Base-by-base conservation (phyloP, 192 early-diverging fungal genomes). In the Dissophora globulifera region DNA sequence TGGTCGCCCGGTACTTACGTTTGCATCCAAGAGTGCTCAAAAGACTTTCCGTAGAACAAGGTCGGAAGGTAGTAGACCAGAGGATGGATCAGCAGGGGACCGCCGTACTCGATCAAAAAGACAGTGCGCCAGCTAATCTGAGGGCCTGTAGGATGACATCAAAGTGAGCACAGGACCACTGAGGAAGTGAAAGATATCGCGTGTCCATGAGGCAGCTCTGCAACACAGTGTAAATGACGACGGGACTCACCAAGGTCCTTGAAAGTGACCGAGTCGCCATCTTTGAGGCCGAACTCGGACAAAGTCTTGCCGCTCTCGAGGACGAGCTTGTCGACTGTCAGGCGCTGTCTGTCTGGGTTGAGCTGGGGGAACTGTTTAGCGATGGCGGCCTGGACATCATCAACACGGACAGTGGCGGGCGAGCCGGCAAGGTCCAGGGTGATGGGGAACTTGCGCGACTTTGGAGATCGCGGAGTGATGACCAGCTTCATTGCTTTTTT, bases 51-150 rank as follows among this genome's bases (percentile, higher is more conserved):
- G 72, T 96, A 96, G 52, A 96, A 82, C 40, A 90, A 29, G 15
- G 67, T 76, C 19, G 84, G 84, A 31, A 90, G 82, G 72, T 88
- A 89, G 87, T 93, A 98, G 64, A 96, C 85, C 30, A 98, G 64
- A 30, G 91, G 88, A 58, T 98, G 94, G 68, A 96, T 79, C 30
- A 95, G 41, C 54, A 98, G 69, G 23, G 96, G 96, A 41, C 96
- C 96, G 41, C 90, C 67, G 53, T 98, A 98, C 80, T 98, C 96
- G 58, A 97, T 88, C 67, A 94, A 82, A 67, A 97, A 98, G 48
- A 97, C 95, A 19, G 92, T 93, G 56, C 85, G 84, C 96, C 96
- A 98, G 58, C 94, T 91, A 59, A 97, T 91, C 80, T 98, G 96
- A 16, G 93, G 93, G 11, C 94, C 90, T 81, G 51, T n/a, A n/a